These are phyloP conservation scores for Prunus kanzakura DNA, from an alignment of 306 rosid genomes.

Conservation along the genomic window DNA sequence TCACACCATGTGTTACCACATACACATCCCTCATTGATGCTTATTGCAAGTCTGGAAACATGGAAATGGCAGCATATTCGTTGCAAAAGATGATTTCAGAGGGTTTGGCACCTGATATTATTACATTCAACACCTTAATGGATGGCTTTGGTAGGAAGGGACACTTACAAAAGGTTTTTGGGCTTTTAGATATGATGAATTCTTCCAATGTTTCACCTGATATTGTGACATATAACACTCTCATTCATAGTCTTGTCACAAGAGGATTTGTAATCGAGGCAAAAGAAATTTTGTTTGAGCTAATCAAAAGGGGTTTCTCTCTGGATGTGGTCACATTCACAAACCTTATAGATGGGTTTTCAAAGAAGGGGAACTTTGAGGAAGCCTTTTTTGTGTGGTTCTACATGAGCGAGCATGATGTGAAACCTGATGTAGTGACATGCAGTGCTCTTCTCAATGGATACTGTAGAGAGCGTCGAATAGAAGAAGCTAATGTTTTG, in stretches of 20 bases:
- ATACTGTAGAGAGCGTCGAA: slow-evolving; percentile 28
- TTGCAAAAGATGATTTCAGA: slow-evolving; percentile 23
- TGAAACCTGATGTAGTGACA: slow-evolving; percentile 45
- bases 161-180: slow-evolving; percentile 32
- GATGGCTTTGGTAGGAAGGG: slow-evolving; percentile 40
- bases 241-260: slow-evolving; percentile 31
- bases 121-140: slow-evolving; percentile 32
- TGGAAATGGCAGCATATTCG: slow-evolving; percentile 37
- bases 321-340: slow-evolving; percentile 38
- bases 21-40: slow-evolving; percentile 28
- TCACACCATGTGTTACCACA: slow-evolving; percentile 30
- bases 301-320: slow-evolving; percentile 34
- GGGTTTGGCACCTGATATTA: slow-evolving; percentile 33
- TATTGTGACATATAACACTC: slow-evolving; percentile 41
- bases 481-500: slow-evolving; percentile 34
- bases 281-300: slow-evolving; percentile 31
- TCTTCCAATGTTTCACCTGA: slow-evolving; percentile 29
- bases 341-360: slow-evolving; percentile 30
- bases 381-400: slow-evolving; percentile 41
- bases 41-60: slow-evolving; percentile 26
- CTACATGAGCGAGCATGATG: slow-evolving; percentile 33
- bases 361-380: slow-evolving; percentile 33
- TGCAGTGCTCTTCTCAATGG: slow-evolving; percentile 41
- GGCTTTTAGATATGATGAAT: slow-evolving; percentile 28
- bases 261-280: slow-evolving; percentile 39